Evolutionary conservation across 208 protist genomes (phyloP).

Genomic region (Willaertia magna): DNA sequence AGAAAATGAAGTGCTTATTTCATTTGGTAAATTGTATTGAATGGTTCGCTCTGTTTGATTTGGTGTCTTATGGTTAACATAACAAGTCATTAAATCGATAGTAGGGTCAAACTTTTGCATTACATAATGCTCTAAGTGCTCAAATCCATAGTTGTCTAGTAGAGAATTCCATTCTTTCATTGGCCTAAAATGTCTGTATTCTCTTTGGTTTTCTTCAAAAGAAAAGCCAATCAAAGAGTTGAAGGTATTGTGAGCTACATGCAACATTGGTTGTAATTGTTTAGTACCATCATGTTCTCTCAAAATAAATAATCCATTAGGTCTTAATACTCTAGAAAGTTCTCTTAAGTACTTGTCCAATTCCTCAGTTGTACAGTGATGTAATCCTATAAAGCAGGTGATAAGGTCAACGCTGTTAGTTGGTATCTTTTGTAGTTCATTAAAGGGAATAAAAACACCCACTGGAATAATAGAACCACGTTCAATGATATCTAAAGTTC

Average conservation of each 20-base stretch:
- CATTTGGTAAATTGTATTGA: too few relatives aligned
- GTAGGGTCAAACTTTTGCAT: not conserved
- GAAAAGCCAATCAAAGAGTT: conserved; percentile 37
- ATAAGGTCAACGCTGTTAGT: conserved; percentile 29
- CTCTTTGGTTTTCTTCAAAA: conserved; percentile 9
- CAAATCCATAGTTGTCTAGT: not conserved
- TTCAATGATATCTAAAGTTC: conserved; percentile 26
- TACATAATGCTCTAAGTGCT: not conserved
- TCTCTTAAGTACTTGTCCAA: conserved; percentile 16
- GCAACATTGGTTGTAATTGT: conserved; percentile 30
- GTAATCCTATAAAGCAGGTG: conserved; percentile 34
- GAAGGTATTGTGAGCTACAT: conserved; percentile 39
- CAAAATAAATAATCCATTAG: conserved; percentile 36
- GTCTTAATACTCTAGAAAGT: conserved; percentile 21
- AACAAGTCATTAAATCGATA: not conserved
- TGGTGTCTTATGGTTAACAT: not conserved
- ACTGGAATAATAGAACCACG: conserved; percentile 16
- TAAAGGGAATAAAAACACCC: conserved; percentile 22
- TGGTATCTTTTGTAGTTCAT: conserved; percentile 12
- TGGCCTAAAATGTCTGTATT: conserved; percentile 18
- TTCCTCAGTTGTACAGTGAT: conserved; percentile 30
- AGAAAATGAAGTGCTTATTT: too few relatives aligned
- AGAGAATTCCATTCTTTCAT: not conserved
- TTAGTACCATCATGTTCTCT: conserved; percentile 31
- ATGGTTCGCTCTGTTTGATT: not conserved